These are phyloP conservation scores for Pulveroboletus sp. DNA, from an alignment of 768 basidiomycete genomes.

Conservation along the genomic window DNA sequence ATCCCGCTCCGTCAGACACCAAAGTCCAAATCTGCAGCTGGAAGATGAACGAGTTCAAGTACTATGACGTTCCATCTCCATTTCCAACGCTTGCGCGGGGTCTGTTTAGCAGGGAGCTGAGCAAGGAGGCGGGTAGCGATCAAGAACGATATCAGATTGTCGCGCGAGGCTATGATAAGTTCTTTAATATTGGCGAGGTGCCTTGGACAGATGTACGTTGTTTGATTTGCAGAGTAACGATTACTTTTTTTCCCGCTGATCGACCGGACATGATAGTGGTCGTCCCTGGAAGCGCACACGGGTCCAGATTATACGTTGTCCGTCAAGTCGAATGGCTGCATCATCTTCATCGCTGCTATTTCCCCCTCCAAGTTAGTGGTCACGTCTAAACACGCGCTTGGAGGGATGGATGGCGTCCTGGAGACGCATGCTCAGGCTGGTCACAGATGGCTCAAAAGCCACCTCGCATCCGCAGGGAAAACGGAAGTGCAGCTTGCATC, in stretches of 20 bases:
- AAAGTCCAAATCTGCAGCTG: conserved; percentile 68
- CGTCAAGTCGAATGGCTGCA: conserved; percentile 94
- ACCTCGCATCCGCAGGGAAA: conserved; percentile 51
- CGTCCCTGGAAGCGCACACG: conserved; percentile 64
- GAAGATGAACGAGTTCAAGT: conserved; percentile 99
- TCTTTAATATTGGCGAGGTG: conserved; percentile 97
- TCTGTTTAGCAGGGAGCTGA: conserved; percentile 66
- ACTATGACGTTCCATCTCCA: conserved; percentile 83
- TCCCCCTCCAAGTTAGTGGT: conserved; percentile 72
- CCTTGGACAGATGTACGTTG: conserved; percentile 85
- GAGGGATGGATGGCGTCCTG: conserved; percentile 41
- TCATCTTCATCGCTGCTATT: conserved; percentile 91
- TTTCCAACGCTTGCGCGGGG: conserved; percentile 96
- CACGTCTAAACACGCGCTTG: conserved; percentile 92
- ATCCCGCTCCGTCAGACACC: conserved; percentile 57
- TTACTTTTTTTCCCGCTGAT: not conserved
- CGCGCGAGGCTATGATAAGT: conserved; percentile 95
- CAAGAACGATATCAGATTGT: conserved; percentile 61
- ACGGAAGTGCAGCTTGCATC: conserved; percentile 74
- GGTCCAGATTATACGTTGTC: conserved; percentile 80
- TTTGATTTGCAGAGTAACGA: too few relatives aligned
- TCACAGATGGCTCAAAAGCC: conserved; percentile 75
- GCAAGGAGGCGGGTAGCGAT: conserved; percentile 28
- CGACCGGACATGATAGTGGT: conserved; percentile 56
- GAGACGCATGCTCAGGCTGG: conserved; percentile 81